A percentile compares a stretch with the other conserved stretches of the same genome.
phyloP scores from a whole-genome alignment of 768 basidiomycete species.

The Boletus speciosus region DNA sequence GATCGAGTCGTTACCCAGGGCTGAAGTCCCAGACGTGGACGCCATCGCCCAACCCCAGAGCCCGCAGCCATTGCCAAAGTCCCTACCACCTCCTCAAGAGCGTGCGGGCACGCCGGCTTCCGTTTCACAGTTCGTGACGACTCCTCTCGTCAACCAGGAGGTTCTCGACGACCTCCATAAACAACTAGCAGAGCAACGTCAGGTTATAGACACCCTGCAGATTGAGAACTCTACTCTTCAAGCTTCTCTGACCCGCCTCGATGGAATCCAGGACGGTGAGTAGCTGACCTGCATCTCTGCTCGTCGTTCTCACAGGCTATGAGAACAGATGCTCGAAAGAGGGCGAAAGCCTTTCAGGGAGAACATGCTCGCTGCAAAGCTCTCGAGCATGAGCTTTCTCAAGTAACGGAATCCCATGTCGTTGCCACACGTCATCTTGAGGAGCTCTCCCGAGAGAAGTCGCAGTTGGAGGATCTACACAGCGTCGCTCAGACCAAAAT shows the following conservation, averaged over 20 bases:
- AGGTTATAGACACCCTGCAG: conserved; percentile 19
- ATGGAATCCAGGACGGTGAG: conserved; percentile 33
- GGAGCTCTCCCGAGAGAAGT: conserved; percentile 24
- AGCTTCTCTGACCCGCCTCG: conserved; percentile 25
- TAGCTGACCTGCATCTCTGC: not conserved
- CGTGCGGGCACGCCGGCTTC: conserved; percentile 7
- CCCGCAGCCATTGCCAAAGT: conserved; percentile 13
- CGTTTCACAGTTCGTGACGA: not conserved
- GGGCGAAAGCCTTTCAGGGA: conserved; percentile 14
- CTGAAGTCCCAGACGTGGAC: conserved; percentile 27
- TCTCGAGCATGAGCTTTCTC: conserved; percentile 24
- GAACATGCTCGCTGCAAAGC: conserved; percentile 17
- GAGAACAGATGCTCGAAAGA: conserved; percentile 17
- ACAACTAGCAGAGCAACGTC: conserved; percentile 18
- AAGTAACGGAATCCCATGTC: conserved; percentile 7
- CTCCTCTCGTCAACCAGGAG: not conserved
- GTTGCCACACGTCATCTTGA: conserved; percentile 13
- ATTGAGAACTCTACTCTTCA: conserved; percentile 27
- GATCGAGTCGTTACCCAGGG: conserved; percentile 57
- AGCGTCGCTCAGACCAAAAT: conserved; percentile 14
- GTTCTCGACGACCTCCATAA: conserved; percentile 11
- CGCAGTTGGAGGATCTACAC: conserved; percentile 16
- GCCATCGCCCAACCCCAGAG: conserved; percentile 34
- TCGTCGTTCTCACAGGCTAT: not conserved
- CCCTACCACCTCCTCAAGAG: conserved; percentile 15